Evolutionary conservation across 2,329 filamentous ascomycete genomes (phyloP).

Genomic region (Leptosphaerulina australis): DNA sequence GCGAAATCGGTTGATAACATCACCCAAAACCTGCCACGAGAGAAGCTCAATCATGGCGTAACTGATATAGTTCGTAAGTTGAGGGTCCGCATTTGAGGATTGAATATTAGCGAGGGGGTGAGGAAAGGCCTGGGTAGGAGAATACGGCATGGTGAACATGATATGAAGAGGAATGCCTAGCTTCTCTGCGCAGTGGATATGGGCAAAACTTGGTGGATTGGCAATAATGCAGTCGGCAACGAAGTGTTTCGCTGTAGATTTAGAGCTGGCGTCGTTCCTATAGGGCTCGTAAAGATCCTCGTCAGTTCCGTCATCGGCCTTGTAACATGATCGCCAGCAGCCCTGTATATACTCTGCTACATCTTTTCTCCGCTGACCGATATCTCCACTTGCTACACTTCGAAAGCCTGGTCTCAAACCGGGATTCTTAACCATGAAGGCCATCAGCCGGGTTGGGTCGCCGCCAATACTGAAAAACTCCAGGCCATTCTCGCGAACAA

Average conservation of each 20-base stretch:
- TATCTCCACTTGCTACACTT: constrained; percentile 1
- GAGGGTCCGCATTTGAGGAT: constrained; percentile 35
- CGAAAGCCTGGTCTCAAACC: constrained; percentile 35
- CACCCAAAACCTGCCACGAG: constrained; percentile 58
- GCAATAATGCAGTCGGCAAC: constrained; percentile 80
- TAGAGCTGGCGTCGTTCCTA: constrained; percentile 32
- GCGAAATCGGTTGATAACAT: constrained; percentile 55
- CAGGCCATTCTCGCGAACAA: constrained; percentile 25
- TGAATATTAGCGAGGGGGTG: constrained; percentile 59
- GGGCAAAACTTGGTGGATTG: constrained; percentile 77
- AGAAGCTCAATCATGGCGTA: constrained; percentile 57
- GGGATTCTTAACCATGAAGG: constrained; percentile 58
- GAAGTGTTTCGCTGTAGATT: constrained; percentile 61
- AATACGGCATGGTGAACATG: constrained; percentile 70
- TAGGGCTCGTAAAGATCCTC: constrained; percentile 42
- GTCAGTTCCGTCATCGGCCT: constrained; percentile 41
- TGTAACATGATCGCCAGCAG: constrained; percentile 36
- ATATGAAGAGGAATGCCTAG: constrained; percentile 74
- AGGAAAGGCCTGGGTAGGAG: constrained; percentile 52
- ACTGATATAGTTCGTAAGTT: constrained; percentile 51
- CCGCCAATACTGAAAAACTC: constrained; percentile 48
- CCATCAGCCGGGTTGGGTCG: constrained; percentile 52
- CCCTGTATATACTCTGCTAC: constrained; percentile 6
- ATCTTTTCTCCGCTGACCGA: constrained; percentile 1
- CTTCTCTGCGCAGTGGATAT: constrained; percentile 74